phyloP scores from a whole-genome alignment of 2,329 filamentous ascomycete genomes.

The Aspergillus oerlinghausenensis region DNA sequence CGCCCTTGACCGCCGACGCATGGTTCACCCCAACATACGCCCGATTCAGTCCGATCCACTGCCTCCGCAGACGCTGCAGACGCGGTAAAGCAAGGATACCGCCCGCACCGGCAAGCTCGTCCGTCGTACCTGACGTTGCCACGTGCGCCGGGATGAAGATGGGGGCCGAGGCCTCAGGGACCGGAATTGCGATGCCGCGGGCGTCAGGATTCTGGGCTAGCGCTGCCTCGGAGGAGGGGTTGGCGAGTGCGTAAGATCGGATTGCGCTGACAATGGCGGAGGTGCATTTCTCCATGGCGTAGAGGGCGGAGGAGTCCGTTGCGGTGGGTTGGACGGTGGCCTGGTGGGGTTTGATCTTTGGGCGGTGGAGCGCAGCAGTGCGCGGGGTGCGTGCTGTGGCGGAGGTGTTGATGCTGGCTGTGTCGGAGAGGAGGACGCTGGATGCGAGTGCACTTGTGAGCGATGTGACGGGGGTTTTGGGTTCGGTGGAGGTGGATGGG shows the following conservation, averaged over 20 bases:
- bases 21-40: slow-evolving; percentile 33
- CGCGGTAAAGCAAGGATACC: slow-evolving; percentile 39
- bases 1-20: slow-evolving; percentile 28
- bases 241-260: slow-evolving; percentile 35
- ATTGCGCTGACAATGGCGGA: slow-evolving; percentile 40
- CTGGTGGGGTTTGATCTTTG: slow-evolving; percentile 38
- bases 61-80: slow-evolving; percentile 41
- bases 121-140: slow-evolving; percentile 34
- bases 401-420: slow-evolving; percentile 22
- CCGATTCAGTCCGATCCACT: slow-evolving; percentile 45
- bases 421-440: slow-evolving; percentile 18
- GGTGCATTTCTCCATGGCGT: slow-evolving; percentile 41
- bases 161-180: slow-evolving; percentile 26
- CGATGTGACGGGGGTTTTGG: slow-evolving; percentile 13
- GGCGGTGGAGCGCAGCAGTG: slow-evolving; percentile 15
- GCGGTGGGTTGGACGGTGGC: slow-evolving; percentile 39
- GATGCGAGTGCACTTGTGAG: slow-evolving; percentile 17
- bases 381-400: slow-evolving; percentile 17
- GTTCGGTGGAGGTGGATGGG: slow-evolving; percentile 14
- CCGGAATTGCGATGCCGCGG: slow-evolving; percentile 32
- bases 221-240: slow-evolving; percentile 35
- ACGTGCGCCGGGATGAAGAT: slow-evolving; percentile 38
- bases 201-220: slow-evolving; percentile 25
- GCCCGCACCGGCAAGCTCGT: slow-evolving; percentile 39
- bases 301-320: slow-evolving; percentile 39